Evolutionary conservation across 441 rosid genomes (phyloP).

Genomic region (Aquilaria agallochum): DNA sequence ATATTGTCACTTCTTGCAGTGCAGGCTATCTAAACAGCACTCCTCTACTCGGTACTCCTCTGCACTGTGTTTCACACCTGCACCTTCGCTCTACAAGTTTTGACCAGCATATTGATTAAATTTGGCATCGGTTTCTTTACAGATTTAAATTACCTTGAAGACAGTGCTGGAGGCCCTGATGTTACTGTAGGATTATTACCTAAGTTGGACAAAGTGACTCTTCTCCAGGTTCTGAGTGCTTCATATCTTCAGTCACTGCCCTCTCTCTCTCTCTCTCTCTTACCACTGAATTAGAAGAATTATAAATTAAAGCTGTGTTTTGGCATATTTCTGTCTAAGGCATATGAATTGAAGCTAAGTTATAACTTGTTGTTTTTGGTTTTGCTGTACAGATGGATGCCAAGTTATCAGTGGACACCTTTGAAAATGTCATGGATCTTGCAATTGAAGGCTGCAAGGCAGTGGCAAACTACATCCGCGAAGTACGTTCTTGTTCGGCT

Average conservation of each 20-base stretch:
- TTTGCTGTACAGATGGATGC: slow-evolving; percentile 71
- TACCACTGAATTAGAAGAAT: not conserved
- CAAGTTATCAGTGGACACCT: slow-evolving; percentile 62
- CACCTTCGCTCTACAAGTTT: not conserved
- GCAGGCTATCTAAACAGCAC: slow-evolving; percentile 85
- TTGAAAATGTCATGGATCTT: slow-evolving; percentile 85
- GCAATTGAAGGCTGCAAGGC: slow-evolving; percentile 90
- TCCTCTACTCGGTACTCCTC: slow-evolving; percentile 62
- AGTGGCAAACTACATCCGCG: slow-evolving; percentile 67
- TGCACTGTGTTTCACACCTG: not conserved
- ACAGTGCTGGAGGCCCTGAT: slow-evolving; percentile 96
- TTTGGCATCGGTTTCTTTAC: slow-evolving; percentile 6
- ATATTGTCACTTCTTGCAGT: slow-evolving; percentile 88
- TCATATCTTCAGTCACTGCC: slow-evolving; percentile 3
- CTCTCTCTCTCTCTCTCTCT: slow-evolving; percentile 1
- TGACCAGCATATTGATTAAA: not conserved
- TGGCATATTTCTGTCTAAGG: not conserved
- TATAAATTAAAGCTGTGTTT: not conserved
- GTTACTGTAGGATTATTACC: slow-evolving; percentile 84
- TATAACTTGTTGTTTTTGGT: slow-evolving; percentile 8
- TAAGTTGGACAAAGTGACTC: slow-evolving; percentile 83
- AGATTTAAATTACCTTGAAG: slow-evolving; percentile 90
- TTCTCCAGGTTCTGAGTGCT: slow-evolving; percentile 67
- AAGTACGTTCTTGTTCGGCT: slow-evolving; percentile 30
- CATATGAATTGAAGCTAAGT: not conserved